Base-by-base conservation (phyloP, 768 basidiomycete genomes). In the Suillus weaverae region DNA sequence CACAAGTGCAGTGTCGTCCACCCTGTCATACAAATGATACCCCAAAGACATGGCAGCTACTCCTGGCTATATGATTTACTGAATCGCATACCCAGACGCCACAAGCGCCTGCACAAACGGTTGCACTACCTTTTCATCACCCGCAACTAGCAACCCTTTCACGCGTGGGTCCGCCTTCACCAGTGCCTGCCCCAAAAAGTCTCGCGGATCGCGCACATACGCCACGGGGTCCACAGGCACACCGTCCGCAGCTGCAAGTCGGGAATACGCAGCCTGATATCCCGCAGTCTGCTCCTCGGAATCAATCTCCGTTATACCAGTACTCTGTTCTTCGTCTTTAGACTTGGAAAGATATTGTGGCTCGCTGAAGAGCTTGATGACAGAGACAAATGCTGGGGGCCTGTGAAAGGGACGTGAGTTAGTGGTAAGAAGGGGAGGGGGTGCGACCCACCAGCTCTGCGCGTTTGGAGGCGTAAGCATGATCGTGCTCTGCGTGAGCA, bases 181-280 rank as follows among this genome's bases (percentile, higher is more conserved):
- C 4, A 80, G 67, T 38, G 83, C 80, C 64, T 81, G 79, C 0
- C 85, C 81, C 30, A 89, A 73, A 66, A 81, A 89, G 54, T 79
- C 80, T 54, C 82, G 77, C n/a, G 86, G 84, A 68, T 90, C 81
- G 22, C 76, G 77, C 2, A 88, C 82, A 70, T 89, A 85, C 13
- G 78, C 83, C 11, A 89, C 85, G 0, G 88, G 88, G 73, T 94
- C 92, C 1, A 73, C 76, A 48, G 82, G 80, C 0, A 75, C 75
- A 1, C 76, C 78, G 68, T 92, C 91, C 1, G 90, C 89, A 1
- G 97, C 92, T 0, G 95, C 96, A 20, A 98, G 84, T 41, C 91
- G 86, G 60, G 95, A 95, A 79, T 96, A 99, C 5, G 94, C 92
- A 0, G 94, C 93, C 72, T 99, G 97, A 77, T 98, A 98, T 1